Conservation (phyloP, 257 asterid genomes). For the Gentiana straminea region DNA sequence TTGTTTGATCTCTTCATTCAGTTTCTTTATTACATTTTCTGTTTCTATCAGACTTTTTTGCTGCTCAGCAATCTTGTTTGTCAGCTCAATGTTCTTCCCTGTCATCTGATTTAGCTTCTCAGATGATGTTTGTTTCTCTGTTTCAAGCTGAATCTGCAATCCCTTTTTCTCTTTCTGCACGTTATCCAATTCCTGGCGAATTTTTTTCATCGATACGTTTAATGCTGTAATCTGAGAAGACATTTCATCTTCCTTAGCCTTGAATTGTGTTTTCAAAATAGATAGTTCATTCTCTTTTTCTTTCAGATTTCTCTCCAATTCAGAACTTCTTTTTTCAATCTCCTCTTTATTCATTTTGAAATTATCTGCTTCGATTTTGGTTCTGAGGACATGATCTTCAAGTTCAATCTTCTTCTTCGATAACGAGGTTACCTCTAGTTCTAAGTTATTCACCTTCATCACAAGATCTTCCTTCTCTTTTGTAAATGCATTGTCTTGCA, state of each 20-base stretch:
- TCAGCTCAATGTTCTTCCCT: constrained; percentile 29
- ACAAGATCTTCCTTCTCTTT: constrained; percentile 21
- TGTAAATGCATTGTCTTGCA: neutral
- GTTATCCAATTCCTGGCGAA: constrained; percentile 20
- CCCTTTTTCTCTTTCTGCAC: constrained; percentile 16
- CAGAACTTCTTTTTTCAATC: constrained; percentile 21
- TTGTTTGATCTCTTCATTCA: constrained; percentile 22
- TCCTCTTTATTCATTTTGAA: constrained; percentile 25
- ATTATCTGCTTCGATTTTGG: constrained; percentile 21
- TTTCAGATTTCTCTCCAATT: constrained; percentile 22
- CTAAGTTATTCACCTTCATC: constrained; percentile 20
- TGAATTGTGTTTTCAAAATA: constrained; percentile 5
- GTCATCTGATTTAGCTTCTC: constrained; percentile 21
- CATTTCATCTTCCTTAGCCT: constrained; percentile 13
- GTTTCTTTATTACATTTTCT: constrained; percentile 8
- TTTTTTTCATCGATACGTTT: constrained; percentile 4
- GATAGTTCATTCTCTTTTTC: constrained; percentile 28
- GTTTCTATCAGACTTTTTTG: constrained; percentile 10
- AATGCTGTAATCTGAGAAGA: constrained; percentile 9
- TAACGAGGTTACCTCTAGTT: constrained; percentile 24
- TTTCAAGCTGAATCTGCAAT: constrained; percentile 20
- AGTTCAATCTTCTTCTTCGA: constrained; percentile 22
- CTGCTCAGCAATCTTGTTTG: constrained; percentile 25
- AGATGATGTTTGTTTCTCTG: constrained; percentile 19
- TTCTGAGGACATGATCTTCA: constrained; percentile 31